These are phyloP conservation scores for Tritrichomonas musculus DNA, from an alignment of 208 protist species.

Conservation along the genomic window DNA sequence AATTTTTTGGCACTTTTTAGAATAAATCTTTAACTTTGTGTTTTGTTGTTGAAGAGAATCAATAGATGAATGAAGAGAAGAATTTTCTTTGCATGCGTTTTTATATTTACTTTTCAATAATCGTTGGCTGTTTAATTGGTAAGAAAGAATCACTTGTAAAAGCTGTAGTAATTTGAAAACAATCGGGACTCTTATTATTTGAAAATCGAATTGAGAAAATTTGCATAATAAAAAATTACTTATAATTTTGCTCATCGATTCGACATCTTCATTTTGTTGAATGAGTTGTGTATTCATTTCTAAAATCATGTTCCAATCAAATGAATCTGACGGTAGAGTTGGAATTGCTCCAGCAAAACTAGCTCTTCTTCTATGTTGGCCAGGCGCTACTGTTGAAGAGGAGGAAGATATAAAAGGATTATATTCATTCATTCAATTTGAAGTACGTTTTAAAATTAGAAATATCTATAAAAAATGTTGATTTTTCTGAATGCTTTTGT, in stretches of 20 bases:
- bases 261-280: background rate
- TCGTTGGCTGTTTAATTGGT: background rate
- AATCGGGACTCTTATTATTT: background rate
- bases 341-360: too few species aligned
- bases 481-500: too few species aligned
- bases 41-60: background rate
- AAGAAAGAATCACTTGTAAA: background rate
- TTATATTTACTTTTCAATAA: background rate
- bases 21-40: background rate
- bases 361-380: too few species aligned
- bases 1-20: background rate
- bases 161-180: background rate
- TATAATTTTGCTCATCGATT: background rate
- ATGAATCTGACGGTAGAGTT: background rate
- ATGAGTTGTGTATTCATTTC: background rate
- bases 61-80: background rate
- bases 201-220: background rate
- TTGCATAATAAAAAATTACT: background rate
- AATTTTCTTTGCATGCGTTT: background rate
- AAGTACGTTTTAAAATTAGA: too few species aligned
- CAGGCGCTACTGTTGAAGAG: too few species aligned
- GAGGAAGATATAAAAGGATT: too few species aligned
- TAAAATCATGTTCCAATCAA: background rate
- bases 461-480: too few species aligned
- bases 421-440: too few species aligned